phyloP scores from a whole-genome alignment of 2,329 filamentous ascomycete genomes.

The Apiospora phragmitis region DNA sequence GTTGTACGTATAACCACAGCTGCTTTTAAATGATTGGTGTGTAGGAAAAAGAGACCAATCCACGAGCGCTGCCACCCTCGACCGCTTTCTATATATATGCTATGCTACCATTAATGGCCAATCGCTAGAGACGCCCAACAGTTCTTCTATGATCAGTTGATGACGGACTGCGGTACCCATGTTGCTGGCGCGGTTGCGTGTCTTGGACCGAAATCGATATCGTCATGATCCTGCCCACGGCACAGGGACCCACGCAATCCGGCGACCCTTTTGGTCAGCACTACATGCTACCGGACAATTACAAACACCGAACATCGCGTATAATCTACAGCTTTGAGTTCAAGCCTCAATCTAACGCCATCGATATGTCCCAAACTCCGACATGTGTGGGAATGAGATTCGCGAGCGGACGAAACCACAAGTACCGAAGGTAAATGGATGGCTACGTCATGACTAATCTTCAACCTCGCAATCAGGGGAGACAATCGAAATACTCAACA shows the following conservation, averaged over 20 bases:
- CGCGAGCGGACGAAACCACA: not conserved
- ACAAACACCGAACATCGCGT: not conserved
- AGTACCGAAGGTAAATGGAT: not conserved
- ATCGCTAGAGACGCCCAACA: not conserved
- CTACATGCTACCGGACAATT: not conserved
- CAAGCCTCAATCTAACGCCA: not conserved
- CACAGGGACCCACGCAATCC: not conserved
- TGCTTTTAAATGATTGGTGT: not conserved
- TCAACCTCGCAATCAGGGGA: not conserved
- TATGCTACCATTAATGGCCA: no score
- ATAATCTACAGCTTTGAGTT: not conserved
- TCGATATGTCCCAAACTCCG: not conserved
- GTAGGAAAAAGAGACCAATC: not conserved
- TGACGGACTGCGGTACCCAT: not conserved
- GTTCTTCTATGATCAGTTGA: not conserved
- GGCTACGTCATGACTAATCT: not conserved
- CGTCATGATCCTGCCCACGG: not conserved
- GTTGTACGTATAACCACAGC: rapidly evolving
- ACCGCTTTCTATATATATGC: not conserved
- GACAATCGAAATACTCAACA: not conserved
- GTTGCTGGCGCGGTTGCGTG: not conserved
- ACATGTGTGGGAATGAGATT: not conserved
- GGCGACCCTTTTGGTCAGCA: not conserved
- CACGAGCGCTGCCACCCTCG: rapidly evolving
- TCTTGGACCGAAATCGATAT: not conserved